Conservation (phyloP, 176 grass and related monocot species). For the Musa schizocarpa region DNA sequence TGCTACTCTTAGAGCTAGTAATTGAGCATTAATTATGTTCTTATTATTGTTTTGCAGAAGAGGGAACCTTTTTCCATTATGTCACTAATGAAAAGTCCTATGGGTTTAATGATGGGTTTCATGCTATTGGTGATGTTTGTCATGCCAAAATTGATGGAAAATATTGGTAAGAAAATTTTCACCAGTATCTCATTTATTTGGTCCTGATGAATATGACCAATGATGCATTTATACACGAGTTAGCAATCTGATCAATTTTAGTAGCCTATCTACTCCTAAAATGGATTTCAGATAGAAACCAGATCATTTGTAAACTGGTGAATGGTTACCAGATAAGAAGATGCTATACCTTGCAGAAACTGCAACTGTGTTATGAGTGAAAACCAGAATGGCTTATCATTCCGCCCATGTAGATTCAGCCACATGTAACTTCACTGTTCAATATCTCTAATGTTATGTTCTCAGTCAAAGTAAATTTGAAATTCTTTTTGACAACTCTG, state of each 20-base stretch:
- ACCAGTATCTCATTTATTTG: not conserved
- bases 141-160: constrained; percentile 97
- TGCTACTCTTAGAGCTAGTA: not conserved
- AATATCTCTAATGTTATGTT: too few relatives aligned
- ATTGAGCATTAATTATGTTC: constrained; percentile 13
- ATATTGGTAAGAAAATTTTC: constrained; percentile 23
- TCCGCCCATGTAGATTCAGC: too few relatives aligned
- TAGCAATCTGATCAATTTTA: not conserved
- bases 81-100: constrained; percentile 95
- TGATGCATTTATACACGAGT: not conserved
- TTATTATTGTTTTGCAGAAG: constrained; percentile 32
- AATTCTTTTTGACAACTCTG: too few relatives aligned
- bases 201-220: not conserved
- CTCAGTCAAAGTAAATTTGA: too few relatives aligned
- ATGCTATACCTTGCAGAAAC: too few relatives aligned
- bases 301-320: not conserved
- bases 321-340: too few relatives aligned
- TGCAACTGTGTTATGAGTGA: too few relatives aligned
- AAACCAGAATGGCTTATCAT: too few relatives aligned
- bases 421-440: too few relatives aligned
- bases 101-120: constrained; percentile 97
- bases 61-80: constrained; percentile 88
- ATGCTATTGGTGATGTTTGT: constrained; percentile 82
- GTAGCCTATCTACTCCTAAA: not conserved
- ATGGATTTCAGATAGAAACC: not conserved